Conservation (phyloP, 2,329 filamentous ascomycete species). For the Colletotrichum lini region DNA sequence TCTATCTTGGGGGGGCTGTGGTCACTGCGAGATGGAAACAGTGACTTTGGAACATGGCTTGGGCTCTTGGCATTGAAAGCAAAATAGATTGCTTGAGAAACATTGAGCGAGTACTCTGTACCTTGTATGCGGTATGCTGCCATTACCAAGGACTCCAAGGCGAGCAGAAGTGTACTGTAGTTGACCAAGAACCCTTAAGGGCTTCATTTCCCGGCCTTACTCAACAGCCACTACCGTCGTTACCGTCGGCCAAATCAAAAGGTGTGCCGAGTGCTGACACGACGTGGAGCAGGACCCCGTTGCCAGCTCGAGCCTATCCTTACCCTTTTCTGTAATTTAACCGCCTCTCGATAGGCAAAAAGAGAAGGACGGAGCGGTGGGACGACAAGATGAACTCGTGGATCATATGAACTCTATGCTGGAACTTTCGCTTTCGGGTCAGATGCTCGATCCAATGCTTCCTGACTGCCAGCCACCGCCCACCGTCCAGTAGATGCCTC, state of each 20-base stretch:
- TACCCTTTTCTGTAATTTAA: no score
- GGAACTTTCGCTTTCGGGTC: constrained; percentile 27
- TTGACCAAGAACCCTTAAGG: no score
- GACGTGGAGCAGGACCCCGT: neutral
- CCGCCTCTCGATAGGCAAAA: neutral
- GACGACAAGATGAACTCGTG: constrained; percentile 29
- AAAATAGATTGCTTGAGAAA: constrained; percentile 33
- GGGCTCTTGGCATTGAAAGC: constrained; percentile 24
- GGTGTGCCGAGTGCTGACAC: neutral
- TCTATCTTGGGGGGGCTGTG: constrained; percentile 26
- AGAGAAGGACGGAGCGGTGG: neutral
- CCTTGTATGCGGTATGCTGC: constrained; percentile 1
- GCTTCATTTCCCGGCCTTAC: no score
- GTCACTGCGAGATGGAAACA: constrained; percentile 10
- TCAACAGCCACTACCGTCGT: no score
- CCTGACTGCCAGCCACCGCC: constrained; percentile 13
- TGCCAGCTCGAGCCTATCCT: neutral
- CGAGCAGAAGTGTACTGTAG: neutral
- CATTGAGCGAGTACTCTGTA: neutral
- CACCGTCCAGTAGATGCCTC: neutral
- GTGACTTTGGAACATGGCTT: constrained; percentile 17
- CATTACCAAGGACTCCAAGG: neutral
- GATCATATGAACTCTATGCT: constrained; percentile 22
- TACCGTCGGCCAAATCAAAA: no score
- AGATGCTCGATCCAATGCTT: constrained; percentile 8